phyloP scores from a whole-genome alignment of 805 yeast genomes.

The Yamadazyma paraphyllophila region DNA sequence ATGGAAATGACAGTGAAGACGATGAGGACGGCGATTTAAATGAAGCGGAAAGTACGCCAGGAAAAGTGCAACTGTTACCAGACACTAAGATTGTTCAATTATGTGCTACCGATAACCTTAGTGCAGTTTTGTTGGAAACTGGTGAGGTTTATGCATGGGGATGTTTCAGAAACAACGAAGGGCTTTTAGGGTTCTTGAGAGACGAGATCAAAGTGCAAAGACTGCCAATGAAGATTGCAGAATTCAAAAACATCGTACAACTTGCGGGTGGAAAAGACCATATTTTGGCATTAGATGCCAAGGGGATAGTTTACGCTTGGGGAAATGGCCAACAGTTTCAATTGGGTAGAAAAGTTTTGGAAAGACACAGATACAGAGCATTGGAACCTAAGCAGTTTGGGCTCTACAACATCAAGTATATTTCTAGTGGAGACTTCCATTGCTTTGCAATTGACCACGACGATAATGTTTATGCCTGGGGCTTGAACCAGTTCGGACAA shows the following conservation, averaged over 20 bases:
- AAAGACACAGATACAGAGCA: conserved; percentile 69
- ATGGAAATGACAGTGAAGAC: conserved; percentile 52
- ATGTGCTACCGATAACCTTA: conserved; percentile 89
- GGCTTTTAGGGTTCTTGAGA: conserved; percentile 77
- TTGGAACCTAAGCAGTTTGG: conserved; percentile 84
- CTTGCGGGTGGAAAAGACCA: conserved; percentile 94
- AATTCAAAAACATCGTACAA: conserved; percentile 69
- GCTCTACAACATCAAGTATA: conserved; percentile 68
- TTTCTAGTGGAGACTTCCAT: conserved; percentile 94
- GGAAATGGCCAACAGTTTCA: conserved; percentile 95
- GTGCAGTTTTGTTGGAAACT: conserved; percentile 71
- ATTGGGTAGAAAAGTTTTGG: conserved; percentile 82
- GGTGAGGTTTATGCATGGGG: conserved; percentile 99
- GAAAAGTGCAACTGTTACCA: conserved; percentile 66
- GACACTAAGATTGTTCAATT: conserved; percentile 59
- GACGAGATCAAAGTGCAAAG: conserved; percentile 57
- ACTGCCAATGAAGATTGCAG: conserved; percentile 61
- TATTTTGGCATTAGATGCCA: conserved; percentile 73
- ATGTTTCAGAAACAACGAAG: conserved; percentile 91
- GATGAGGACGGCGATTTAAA: conserved; percentile 84
- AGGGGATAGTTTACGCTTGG: conserved; percentile 93
- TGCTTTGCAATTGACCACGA: conserved; percentile 84
- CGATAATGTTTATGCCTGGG: conserved; percentile 84
- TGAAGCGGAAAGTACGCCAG: conserved; percentile 87
- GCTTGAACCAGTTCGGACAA: conserved; percentile 95